Base-by-base conservation (phyloP, 768 basidiomycete species). In the Mycena amicta region DNA sequence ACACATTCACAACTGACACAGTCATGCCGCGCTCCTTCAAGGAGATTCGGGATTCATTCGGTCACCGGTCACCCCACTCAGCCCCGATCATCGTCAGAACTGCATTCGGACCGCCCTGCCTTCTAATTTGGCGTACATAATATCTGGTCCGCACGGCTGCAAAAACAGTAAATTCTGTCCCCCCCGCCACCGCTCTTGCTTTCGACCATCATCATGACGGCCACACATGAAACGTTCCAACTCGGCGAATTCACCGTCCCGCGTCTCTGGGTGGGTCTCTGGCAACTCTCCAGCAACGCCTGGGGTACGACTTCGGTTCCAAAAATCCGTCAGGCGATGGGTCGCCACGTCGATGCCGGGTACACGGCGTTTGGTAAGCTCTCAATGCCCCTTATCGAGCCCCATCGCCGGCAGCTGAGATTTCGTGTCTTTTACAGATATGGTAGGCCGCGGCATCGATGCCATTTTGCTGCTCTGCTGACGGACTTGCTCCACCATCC, bases 231-330 rank as follows among this genome's bases (percentile, higher is more conserved):
- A 53, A 64, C 62, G 23, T 64, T 64, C 45, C 31, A 57, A 20
- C 62, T 64, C 1, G 62, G 62, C 3, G 40, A 40, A 5, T 55
- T 57, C 56, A 60, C 55, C 11, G 53, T 47, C 18, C 58, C 62
- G 3, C 59, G 62, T 23, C 53, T 64, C 1, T 64, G 56, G 56
- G 54, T 50, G 2, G 62, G 62, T 0, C 53, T 64, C 2, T 64
- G 62, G 62, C 62, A 64, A 40, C 62, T 64, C 20, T 64, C 62
- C 1, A 57, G 56, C 39, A 64, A 64, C 28, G 62, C 62, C 2
- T 64, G 62, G 62, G 62, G 62, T 3, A 52, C 59, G 2, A 56
- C 62, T 16, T 39, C 59, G 2, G 62, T 57, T 4, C 26, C 58
- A 16, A 60, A 57, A 43, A 55, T 64, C 29, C 58, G 62, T 15